Base-by-base conservation (phyloP, 108 stramenopile genomes). In the Schizochytrium sp. region DNA sequence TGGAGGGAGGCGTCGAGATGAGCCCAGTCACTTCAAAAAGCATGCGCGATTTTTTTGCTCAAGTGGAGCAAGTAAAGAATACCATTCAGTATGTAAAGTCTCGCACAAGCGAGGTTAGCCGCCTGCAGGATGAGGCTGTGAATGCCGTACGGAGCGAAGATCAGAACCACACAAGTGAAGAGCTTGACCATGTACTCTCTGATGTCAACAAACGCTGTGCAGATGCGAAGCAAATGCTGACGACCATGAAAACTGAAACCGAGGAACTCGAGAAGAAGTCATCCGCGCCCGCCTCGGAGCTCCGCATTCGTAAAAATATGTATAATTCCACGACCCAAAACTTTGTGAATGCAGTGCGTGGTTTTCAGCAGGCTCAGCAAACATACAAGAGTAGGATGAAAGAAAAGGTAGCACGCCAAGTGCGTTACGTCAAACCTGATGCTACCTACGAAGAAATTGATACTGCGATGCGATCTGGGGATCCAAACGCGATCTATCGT, bases 321-420 rank as follows among this genome's bases (percentile, higher is more conserved):
- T 91, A 93, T 42, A 98, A 96, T 90, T 98, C 99, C 2, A 91
- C 98, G 61, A 97, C 97, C 13, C 94, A 97, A 19, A 98, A 98
- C 88, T 99, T 99, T 89, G 96, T 98, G 72, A 97, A 98, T 91
- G 98, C 98, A 88, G 97, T 98, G 95, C 98, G 98, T 92, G 89
- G 93, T 50, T 99, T 98, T 92, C 98, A 99, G 91, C 92, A 92
- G 60, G 93, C 97, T 2, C 98, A 99, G 91, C 96, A 97, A 94
- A 91, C 97, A 89, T 99, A 98, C 91, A 99, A 99, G 91, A 96
- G 95, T 8, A 96, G 96, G 87, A 96, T 99, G 46, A 96, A 98
- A 88, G 95, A 95, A 41, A 99, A 98, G 92, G 96, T 97, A 5
- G 95, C 94, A 61, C 94, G 99, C 19, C 98, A 98, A 88, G 96